Conservation (phyloP, 768 basidiomycete species). For the Omphalotus guepiniiformis region DNA sequence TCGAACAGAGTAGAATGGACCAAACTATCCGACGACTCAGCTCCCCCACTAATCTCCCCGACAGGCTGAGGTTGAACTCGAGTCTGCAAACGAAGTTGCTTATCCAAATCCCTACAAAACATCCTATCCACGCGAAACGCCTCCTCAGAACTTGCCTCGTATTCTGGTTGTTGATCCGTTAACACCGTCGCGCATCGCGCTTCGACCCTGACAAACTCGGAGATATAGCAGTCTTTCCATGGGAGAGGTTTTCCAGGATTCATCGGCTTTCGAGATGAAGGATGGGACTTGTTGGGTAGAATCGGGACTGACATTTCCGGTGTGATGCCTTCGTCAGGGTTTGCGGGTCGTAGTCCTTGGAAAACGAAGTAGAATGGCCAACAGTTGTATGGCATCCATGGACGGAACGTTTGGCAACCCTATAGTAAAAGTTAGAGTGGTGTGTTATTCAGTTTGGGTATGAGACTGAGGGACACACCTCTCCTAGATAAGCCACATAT, state of each 20-base stretch:
- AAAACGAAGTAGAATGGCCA: slow-evolving; percentile 3
- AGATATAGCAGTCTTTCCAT: slow-evolving; percentile 11
- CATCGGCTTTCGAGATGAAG: slow-evolving; percentile 4
- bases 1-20: neutral
- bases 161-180: neutral
- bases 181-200: slow-evolving; percentile 2
- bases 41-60: neutral
- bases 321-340: neutral
- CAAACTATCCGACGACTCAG: neutral
- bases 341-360: slow-evolving; percentile 3
- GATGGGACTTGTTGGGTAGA: slow-evolving; percentile 9
- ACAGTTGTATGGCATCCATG: slow-evolving; percentile 2
- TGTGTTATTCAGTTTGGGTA: too few species aligned
- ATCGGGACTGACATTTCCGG: slow-evolving; percentile 11
- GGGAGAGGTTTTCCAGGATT: slow-evolving; percentile 10
- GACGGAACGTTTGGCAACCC: neutral
- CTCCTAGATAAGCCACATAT: slow-evolving; percentile 4
- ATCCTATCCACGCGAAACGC: neutral
- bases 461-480: neutral
- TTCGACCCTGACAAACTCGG: neutral
- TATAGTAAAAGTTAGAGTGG: neutral
- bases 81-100: neutral
- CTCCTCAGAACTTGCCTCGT: neutral
- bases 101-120: neutral
- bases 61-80: neutral